Percentiles rank a stretch among this genome's conserved stretches.
phyloP scores from a whole-genome alignment of 352 stramenopile species.

The Phytophthora europaea region DNA sequence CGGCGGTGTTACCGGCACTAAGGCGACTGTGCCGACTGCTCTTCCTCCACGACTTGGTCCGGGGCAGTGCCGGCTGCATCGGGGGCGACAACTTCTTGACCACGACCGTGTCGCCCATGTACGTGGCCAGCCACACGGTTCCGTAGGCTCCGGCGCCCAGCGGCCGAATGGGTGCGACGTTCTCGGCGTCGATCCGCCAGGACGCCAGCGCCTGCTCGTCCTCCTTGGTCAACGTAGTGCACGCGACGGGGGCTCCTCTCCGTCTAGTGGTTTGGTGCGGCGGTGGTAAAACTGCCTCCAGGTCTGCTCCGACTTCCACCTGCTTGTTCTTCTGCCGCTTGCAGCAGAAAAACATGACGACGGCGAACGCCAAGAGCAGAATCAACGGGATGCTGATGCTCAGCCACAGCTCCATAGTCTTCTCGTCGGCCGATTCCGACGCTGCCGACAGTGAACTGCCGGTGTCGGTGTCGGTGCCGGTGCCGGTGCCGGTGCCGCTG shows the following conservation, averaged over 20 bases:
- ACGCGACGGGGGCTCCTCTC: background rate
- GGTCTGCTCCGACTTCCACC: background rate
- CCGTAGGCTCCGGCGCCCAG: slow-evolving; percentile 52
- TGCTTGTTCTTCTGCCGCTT: slow-evolving; percentile 19
- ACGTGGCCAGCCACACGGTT: slow-evolving; percentile 65
- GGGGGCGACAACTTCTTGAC: slow-evolving; percentile 60
- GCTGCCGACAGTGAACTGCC: background rate
- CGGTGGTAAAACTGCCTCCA: slow-evolving; percentile 15
- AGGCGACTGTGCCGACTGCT: slow-evolving; percentile 33
- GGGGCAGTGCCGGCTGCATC: slow-evolving; percentile 38
- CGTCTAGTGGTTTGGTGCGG: slow-evolving; percentile 18
- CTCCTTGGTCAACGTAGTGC: slow-evolving; percentile 27
- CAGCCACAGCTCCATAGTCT: slow-evolving; percentile 35
- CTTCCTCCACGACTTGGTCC: slow-evolving; percentile 45
- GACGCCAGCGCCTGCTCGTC: slow-evolving; percentile 69
- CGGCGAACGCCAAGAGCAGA: slow-evolving; percentile 24
- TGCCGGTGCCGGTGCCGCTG: background rate
- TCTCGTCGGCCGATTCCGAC: slow-evolving; percentile 14
- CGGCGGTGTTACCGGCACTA: slow-evolving; percentile 11
- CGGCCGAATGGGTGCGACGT: slow-evolving; percentile 42
- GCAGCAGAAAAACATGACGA: slow-evolving; percentile 42
- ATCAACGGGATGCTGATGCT: slow-evolving; percentile 45
- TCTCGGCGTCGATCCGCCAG: slow-evolving; percentile 59
- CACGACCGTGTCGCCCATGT: slow-evolving; percentile 53
- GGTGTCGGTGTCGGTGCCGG: background rate